A percentile compares a stretch with the other conserved stretches of the same genome.
phyloP scores from a whole-genome alignment of 352 stramenopile species.

The Globisporangium barbulae region DNA sequence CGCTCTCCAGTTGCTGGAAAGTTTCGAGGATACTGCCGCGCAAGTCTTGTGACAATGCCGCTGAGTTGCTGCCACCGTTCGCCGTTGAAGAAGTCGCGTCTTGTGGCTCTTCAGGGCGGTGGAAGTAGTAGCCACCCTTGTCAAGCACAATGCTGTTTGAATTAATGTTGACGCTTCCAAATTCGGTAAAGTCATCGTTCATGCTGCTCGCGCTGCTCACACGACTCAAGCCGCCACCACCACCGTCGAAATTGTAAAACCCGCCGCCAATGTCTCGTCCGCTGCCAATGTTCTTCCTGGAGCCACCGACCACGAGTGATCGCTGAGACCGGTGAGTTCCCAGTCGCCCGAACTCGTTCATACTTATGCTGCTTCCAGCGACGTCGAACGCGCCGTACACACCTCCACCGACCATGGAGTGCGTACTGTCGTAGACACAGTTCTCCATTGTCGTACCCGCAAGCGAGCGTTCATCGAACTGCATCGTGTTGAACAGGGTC shows the following conservation, averaged over 20 bases:
- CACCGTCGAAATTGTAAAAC: conserved; percentile 31
- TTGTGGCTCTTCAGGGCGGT: conserved; percentile 28
- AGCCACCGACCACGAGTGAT: conserved; percentile 26
- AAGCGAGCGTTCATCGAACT: conserved; percentile 42
- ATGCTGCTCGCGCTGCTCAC: conserved; percentile 52
- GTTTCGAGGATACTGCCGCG: conserved; percentile 60
- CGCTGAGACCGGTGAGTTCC: conserved; percentile 22
- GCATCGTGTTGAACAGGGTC: conserved; percentile 35
- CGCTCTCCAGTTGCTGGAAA: conserved; percentile 46
- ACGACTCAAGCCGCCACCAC: conserved; percentile 30
- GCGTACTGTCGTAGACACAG: conserved; percentile 26
- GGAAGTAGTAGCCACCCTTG: conserved; percentile 69
- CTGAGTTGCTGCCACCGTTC: conserved; percentile 13
- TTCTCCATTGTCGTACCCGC: conserved; percentile 30
- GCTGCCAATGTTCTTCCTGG: conserved; percentile 23
- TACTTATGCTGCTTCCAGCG: conserved; percentile 25
- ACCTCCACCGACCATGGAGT: conserved; percentile 17
- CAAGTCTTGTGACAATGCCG: conserved; percentile 17
- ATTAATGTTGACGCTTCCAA: conserved; percentile 24
- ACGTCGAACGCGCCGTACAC: conserved; percentile 16
- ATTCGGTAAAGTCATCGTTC: conserved; percentile 33
- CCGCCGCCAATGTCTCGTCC: conserved; percentile 23
- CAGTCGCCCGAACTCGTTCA: conserved; percentile 10
- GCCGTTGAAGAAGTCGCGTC: neutral
- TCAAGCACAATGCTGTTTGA: conserved; percentile 68